Base-by-base conservation (phyloP, 257 asterid genomes). In the Solanum sejunctum region DNA sequence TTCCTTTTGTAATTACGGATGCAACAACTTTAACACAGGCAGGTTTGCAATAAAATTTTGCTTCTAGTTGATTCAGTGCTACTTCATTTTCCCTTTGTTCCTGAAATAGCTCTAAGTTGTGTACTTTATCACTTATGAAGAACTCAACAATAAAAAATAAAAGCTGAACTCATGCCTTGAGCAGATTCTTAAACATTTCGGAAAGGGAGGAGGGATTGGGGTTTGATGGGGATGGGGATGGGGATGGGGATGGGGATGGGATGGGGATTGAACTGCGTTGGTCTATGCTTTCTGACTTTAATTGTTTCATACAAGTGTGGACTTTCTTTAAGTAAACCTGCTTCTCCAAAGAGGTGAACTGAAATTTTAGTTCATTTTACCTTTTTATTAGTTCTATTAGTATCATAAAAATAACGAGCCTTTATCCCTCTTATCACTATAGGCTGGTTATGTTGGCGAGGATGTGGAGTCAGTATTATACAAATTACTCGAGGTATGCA, bases 401-500 rank as follows among this genome's bases (percentile, higher is more conserved):
- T 77, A 10, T 17, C 82, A 77, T 52, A 28, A 20, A 16, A 77
- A 26, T 51, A 23, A 52, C 52, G 45, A 77, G 82, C 26, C 52
- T 52, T 26, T 16, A 51, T 52, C 43, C 61, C 63, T 81, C 21
- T 47, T 84, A 54, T 81, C 70, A 83, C 84, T 87, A 79, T 95
- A 95, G 99, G 98, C 98, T 79, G 99, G 99, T 84, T 95, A 95
- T 91, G 97, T 93, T 51, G 99, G 99, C 60, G 98, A 95, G 91
- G 99, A 95, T 90, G 99, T 93, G 88, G 99, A 94, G 87, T 95
- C 99, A 79, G 85, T 95, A 84, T 86, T 95, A 84, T 91, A 89
- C 92, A 94, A 94, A 87, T 87, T 95, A 85, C 98, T 95, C 82
- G 88, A 26, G 98, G 99, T 95, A 90, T 85, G 92, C 69, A 82